Percentiles rank a stretch among this genome's conserved stretches.
These are phyloP conservation scores for Candida sanyaensis DNA, from an alignment of 1,139 yeast genomes.

Conservation along the genomic window DNA sequence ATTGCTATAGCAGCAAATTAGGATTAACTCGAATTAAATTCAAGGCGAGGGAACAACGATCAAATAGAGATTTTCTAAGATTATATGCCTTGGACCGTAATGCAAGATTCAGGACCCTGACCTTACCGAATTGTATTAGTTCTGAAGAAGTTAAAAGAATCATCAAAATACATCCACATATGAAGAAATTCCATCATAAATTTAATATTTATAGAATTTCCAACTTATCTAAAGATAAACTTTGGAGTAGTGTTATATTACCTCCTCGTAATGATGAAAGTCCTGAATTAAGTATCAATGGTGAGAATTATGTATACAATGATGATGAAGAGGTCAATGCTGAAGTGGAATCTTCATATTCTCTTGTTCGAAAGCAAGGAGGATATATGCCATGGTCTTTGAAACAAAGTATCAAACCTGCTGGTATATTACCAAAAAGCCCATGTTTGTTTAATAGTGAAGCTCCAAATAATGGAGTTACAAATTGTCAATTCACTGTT, in stretches of 20 bases:
- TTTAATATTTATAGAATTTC: slow-evolving; percentile 36
- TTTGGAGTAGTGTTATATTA: slow-evolving; percentile 52
- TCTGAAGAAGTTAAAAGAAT: slow-evolving; percentile 12
- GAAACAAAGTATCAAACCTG: slow-evolving; percentile 30
- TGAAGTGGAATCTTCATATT: slow-evolving; percentile 4
- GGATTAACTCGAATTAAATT: slow-evolving; percentile 12
- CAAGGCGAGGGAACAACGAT: slow-evolving; percentile 47
- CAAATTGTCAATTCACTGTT: slow-evolving; percentile 49
- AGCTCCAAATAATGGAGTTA: slow-evolving; percentile 42
- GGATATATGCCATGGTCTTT: slow-evolving; percentile 43
- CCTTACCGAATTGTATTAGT: slow-evolving; percentile 12
- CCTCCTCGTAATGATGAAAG: slow-evolving; percentile 46
- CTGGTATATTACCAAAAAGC: slow-evolving; percentile 32
- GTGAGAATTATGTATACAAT: slow-evolving; percentile 21
- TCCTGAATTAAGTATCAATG: slow-evolving; percentile 27
- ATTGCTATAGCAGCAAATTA: background rate
- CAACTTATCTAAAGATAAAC: slow-evolving; percentile 40
- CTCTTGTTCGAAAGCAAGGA: slow-evolving; percentile 25
- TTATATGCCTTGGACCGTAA: slow-evolving; percentile 49
- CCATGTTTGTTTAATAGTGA: slow-evolving; percentile 29
- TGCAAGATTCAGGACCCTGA: slow-evolving; percentile 24
- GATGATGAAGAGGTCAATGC: slow-evolving; percentile 15
- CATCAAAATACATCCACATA: slow-evolving; percentile 19
- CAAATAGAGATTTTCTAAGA: slow-evolving; percentile 46
- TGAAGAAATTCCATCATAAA: slow-evolving; percentile 27